These are phyloP conservation scores for Larix kaempferi DNA, from an alignment of 75 land plant genomes.

Conservation along the genomic window DNA sequence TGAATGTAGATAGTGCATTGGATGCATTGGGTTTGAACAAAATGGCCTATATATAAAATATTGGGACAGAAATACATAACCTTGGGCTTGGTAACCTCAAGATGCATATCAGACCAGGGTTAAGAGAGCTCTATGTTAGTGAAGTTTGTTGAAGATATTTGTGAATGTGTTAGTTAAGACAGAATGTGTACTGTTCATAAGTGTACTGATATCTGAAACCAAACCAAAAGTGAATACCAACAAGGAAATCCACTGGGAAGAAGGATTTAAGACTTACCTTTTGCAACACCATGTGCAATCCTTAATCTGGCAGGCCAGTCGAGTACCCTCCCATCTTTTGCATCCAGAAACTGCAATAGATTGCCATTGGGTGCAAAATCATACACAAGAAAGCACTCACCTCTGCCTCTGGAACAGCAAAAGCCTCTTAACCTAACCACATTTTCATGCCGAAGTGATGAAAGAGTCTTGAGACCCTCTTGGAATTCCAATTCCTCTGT, in stretches of 20 bases:
- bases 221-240: not conserved
- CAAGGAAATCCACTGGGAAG: not conserved
- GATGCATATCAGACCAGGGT: too few species aligned
- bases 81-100: too few species aligned
- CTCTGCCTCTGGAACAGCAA: conserved; percentile 74
- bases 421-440: conserved; percentile 75
- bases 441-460: conserved; percentile 64
- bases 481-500: conserved; percentile 65
- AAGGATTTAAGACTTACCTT: conserved; percentile 37
- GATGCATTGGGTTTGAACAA: too few species aligned
- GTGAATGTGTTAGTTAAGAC: not conserved
- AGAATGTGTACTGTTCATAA: not conserved
- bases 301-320: conserved; percentile 73
- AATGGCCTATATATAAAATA: too few species aligned
- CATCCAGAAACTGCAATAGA: conserved; percentile 50
- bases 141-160: too few species aligned
- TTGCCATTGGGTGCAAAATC: conserved; percentile 72
- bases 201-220: not conserved
- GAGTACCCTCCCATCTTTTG: conserved; percentile 43
- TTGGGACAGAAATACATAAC: too few species aligned
- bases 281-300: conserved; percentile 70
- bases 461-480: conserved; percentile 57
- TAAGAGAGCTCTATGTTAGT: too few species aligned
- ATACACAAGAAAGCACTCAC: conserved; percentile 80
- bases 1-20: too few species aligned